Conservation (phyloP, 345 rosid species). For the Aethionema arabicum region DNA sequence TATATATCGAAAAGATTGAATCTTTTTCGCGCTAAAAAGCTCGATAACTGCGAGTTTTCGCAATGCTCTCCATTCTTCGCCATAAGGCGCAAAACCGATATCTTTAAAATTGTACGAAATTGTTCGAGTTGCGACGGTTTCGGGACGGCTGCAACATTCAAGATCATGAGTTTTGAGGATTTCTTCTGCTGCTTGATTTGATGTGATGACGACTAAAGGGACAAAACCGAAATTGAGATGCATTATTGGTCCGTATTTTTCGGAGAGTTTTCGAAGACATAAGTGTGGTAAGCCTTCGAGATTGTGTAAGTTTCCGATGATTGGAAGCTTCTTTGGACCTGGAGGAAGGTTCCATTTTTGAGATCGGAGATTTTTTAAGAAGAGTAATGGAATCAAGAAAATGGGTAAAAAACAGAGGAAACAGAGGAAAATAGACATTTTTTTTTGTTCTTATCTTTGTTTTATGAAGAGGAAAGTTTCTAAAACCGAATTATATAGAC, state of each 20-base stretch:
- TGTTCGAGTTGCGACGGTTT: conserved; percentile 19
- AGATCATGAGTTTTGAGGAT: conserved; percentile 40
- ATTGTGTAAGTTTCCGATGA: conserved; percentile 49
- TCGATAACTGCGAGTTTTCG: conserved; percentile 39
- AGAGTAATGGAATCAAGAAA: conserved; percentile 13
- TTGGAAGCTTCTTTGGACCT: conserved; percentile 43
- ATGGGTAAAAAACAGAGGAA: conserved; percentile 9
- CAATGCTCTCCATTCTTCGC: conserved; percentile 44
- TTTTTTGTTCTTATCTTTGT: neutral
- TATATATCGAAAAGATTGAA: conserved; percentile 34
- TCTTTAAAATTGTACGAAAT: conserved; percentile 41
- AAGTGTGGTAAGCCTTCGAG: conserved; percentile 41
- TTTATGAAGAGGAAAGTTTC: neutral
- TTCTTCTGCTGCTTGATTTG: conserved; percentile 42
- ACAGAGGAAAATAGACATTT: conserved; percentile 28
- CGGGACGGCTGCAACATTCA: conserved; percentile 44
- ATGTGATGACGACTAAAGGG: conserved; percentile 46
- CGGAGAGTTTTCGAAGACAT: conserved; percentile 37
- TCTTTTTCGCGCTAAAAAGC: conserved; percentile 35
- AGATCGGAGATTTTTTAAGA: conserved; percentile 8
- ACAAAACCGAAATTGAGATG: conserved; percentile 42
- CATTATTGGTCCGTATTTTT: conserved; percentile 49
- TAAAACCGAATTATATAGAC: neutral
- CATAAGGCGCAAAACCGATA: conserved; percentile 42
- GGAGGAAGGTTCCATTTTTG: conserved; percentile 34